Evolutionary conservation across 2,329 filamentous ascomycete genomes (phyloP).

Genomic region (Graphilbum fragrans): DNA sequence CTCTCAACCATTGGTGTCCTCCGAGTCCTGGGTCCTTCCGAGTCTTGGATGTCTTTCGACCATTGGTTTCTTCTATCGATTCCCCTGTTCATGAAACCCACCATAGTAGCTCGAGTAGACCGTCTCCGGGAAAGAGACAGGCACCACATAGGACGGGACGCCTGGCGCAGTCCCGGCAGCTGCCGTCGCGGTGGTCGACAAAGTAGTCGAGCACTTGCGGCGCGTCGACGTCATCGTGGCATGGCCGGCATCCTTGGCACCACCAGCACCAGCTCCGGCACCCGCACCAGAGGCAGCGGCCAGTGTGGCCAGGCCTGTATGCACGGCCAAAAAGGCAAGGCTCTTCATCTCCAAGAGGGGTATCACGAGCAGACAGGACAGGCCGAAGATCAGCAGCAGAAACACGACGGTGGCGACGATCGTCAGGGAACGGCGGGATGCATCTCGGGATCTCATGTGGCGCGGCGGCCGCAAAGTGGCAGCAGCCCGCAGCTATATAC

Average conservation of each 20-base stretch:
- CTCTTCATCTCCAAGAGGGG: neutral
- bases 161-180: neutral
- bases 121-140: constrained; percentile 35
- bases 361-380: neutral
- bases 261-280: too few species aligned
- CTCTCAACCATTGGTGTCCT: too few species aligned
- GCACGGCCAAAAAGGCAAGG: neutral
- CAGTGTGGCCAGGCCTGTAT: too few species aligned
- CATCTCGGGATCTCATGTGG: neutral
- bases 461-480: neutral
- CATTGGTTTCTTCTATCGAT: too few species aligned
- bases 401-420: neutral
- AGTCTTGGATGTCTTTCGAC: too few species aligned
- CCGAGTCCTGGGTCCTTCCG: too few species aligned
- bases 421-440: neutral
- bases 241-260: neutral
- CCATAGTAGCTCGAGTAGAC: constrained; percentile 37
- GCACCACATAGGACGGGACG: constrained; percentile 24
- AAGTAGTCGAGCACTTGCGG: too few species aligned
- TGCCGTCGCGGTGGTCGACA: neutral
- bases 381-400: neutral
- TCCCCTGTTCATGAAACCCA: constrained; percentile 9
- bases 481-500: neutral
- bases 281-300: neutral
- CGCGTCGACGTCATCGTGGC: neutral